A percentile compares a stretch with the other conserved stretches of the same genome.
Evolutionary conservation across 441 rosid species (phyloP).

Genomic region (Pelargonium fulgidum): DNA sequence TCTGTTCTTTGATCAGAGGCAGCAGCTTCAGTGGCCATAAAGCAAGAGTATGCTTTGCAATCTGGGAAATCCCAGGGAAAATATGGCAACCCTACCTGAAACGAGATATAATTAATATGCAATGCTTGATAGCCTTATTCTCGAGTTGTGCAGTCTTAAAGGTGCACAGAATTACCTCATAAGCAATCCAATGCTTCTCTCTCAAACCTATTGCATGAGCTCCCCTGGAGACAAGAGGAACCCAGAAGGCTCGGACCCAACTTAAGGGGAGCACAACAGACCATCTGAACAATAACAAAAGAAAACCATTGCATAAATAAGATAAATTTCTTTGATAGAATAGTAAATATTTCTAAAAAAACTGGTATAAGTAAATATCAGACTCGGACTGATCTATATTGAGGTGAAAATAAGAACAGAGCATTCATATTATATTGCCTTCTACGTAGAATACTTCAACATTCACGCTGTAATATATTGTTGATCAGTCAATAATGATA

Average conservation of each 20-base stretch:
- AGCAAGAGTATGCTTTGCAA: conserved; percentile 53
- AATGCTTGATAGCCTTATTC: conserved; percentile 11
- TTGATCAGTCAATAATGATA: not conserved
- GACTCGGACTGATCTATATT: not conserved
- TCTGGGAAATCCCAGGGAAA: conserved; percentile 89
- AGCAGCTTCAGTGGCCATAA: conserved; percentile 46
- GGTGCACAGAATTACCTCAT: conserved; percentile 46
- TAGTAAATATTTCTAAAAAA: not conserved
- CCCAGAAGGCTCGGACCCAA: conserved; percentile 80
- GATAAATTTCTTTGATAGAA: not conserved
- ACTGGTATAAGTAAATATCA: not conserved
- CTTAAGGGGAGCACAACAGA: conserved; percentile 70
- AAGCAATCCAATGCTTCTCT: conserved; percentile 75
- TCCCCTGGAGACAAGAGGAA: conserved; percentile 59
- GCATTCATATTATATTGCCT: not conserved
- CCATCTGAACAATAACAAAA: conserved; percentile 53
- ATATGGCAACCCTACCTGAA: conserved; percentile 63
- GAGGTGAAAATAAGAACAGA: conserved; percentile 3
- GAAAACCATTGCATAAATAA: not conserved
- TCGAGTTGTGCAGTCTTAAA: conserved; percentile 7
- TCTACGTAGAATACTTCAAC: not conserved
- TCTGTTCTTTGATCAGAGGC: conserved; percentile 39
- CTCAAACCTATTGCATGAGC: conserved; percentile 77
- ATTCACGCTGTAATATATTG: not conserved
- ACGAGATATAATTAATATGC: conserved; percentile 17